Evolutionary conservation across 2,329 filamentous ascomycete genomes (phyloP).

Genomic region (Cladosporium oxysporum): DNA sequence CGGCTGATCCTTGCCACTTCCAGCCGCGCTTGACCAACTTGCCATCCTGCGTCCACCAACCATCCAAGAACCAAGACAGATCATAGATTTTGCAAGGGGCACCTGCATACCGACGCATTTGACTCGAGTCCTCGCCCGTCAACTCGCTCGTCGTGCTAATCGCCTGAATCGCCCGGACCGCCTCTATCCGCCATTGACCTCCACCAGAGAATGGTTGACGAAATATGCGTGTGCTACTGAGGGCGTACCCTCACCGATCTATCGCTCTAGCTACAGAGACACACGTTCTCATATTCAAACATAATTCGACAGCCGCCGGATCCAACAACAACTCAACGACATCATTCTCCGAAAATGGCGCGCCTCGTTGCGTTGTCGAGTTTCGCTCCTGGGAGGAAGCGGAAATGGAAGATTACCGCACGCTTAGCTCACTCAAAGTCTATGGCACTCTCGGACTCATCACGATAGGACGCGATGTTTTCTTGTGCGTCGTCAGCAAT

Average conservation of each 20-base stretch:
- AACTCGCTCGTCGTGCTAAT: neutral
- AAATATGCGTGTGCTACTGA: slow-evolving; percentile 64
- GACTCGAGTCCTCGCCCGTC: neutral
- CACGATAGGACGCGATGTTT: slow-evolving; percentile 79
- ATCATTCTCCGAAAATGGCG: slow-evolving; percentile 40
- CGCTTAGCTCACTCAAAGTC: slow-evolving; percentile 71
- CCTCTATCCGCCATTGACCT: neutral
- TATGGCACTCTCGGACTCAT: slow-evolving; percentile 88
- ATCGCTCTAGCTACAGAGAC: slow-evolving; percentile 80
- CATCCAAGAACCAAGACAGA: neutral
- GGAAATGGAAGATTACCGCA: slow-evolving; percentile 74
- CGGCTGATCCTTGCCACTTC: slow-evolving; percentile 9
- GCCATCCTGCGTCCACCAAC: neutral
- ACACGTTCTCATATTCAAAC: slow-evolving; percentile 81
- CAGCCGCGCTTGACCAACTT: slow-evolving; percentile 7
- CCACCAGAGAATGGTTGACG: slow-evolving; percentile 12
- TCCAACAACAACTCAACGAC: slow-evolving; percentile 53
- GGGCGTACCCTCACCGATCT: slow-evolving; percentile 82
- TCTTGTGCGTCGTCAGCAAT: slow-evolving; percentile 84
- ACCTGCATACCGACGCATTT: neutral
- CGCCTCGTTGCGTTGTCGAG: slow-evolving; percentile 80
- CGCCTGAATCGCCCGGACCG: neutral
- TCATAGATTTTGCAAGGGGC: neutral
- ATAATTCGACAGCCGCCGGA: slow-evolving; percentile 69
- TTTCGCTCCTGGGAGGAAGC: slow-evolving; percentile 67